Percentiles rank a stretch among this genome's conserved stretches.
These are phyloP conservation scores for Pseudogymnoascus sp. DNA, from an alignment of 2,329 filamentous ascomycete species.

Conservation along the genomic window DNA sequence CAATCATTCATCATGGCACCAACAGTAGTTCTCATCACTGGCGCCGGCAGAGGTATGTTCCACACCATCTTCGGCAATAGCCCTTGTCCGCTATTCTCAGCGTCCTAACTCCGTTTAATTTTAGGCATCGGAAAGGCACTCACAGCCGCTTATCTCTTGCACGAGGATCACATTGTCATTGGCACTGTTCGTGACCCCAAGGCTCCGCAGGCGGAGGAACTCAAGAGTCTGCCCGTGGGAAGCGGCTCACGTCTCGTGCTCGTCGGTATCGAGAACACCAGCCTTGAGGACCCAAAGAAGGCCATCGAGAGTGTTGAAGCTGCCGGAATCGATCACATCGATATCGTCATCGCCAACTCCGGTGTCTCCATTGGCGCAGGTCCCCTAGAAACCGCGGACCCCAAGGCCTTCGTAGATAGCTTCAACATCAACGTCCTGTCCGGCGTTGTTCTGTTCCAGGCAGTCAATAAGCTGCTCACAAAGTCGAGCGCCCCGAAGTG, in stretches of 20 bases:
- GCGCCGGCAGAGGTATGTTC: background rate
- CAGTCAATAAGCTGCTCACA: background rate
- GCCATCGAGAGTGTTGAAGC: background rate
- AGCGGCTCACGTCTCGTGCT: background rate
- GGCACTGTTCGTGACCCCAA: background rate
- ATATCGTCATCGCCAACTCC: slow-evolving; percentile 30
- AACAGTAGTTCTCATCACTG: background rate
- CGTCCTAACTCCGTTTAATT: background rate
- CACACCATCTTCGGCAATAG: background rate
- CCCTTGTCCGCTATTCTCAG: background rate
- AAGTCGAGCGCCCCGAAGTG: background rate
- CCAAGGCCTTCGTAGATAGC: background rate
- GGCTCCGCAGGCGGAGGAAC: background rate
- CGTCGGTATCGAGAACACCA: background rate
- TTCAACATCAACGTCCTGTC: background rate
- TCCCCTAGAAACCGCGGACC: background rate
- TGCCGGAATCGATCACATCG: slow-evolving; percentile 23
- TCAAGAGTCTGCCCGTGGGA: background rate
- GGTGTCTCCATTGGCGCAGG: background rate
- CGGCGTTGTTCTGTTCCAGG: background rate
- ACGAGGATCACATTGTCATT: background rate
- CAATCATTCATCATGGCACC: background rate
- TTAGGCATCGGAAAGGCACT: background rate
- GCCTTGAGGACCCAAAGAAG: background rate
- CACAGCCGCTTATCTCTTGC: background rate